phyloP scores from a whole-genome alignment of 345 rosid genomes.

The Passiflora organensis region DNA sequence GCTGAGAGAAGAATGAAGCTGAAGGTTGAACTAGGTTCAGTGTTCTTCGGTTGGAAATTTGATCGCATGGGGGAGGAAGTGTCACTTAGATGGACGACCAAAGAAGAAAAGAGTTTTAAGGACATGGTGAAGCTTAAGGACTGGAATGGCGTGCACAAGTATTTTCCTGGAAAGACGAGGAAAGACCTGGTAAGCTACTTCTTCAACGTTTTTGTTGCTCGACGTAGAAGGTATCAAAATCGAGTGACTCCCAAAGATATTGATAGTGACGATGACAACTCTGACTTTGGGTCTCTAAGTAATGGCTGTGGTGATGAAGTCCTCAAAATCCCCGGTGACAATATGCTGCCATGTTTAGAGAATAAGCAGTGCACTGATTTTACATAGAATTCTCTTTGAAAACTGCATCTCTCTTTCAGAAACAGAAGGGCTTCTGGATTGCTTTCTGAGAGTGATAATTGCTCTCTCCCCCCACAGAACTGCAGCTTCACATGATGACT shows the following conservation, averaged over 20 bases:
- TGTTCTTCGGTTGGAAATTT: slow-evolving; percentile 22
- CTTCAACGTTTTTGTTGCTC: slow-evolving; percentile 24
- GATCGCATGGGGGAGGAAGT: slow-evolving; percentile 29
- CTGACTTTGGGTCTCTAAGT: slow-evolving; percentile 28
- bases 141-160: slow-evolving; percentile 15
- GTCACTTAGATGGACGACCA: slow-evolving; percentile 25
- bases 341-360: slow-evolving; percentile 39
- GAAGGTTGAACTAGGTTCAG: slow-evolving; percentile 25
- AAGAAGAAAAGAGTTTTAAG: slow-evolving; percentile 21
- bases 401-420: background rate
- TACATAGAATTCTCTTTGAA: slow-evolving; percentile 21
- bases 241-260: slow-evolving; percentile 26
- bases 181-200: slow-evolving; percentile 27
- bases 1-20: slow-evolving; percentile 28
- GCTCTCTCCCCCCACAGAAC: background rate
- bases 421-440: slow-evolving; percentile 1
- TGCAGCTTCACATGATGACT: slow-evolving; percentile 5
- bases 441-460: background rate
- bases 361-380: slow-evolving; percentile 42
- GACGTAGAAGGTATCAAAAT: slow-evolving; percentile 27
- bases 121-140: slow-evolving; percentile 20
- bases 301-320: slow-evolving; percentile 44
- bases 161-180: slow-evolving; percentile 19
- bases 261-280: slow-evolving; percentile 26
- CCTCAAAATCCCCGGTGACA: slow-evolving; percentile 25